Evolutionary conservation across 164 flowering plant genomes (phyloP).

Genomic region (Magnolia changhungtana): DNA sequence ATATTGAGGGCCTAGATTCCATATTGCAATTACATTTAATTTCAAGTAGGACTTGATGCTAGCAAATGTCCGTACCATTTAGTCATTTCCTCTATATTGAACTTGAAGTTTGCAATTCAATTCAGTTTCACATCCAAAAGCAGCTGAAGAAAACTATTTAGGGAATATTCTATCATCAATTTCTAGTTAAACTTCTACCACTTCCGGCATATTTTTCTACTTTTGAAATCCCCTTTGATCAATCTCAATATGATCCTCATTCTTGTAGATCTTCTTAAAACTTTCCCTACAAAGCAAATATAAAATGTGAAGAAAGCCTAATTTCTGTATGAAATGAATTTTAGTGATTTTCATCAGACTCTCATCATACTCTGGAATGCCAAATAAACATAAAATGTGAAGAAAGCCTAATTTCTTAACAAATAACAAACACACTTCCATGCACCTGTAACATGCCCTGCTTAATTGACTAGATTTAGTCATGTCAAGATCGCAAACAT

Average conservation of each 20-base stretch:
- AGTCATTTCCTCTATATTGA: background rate
- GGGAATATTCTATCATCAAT: background rate
- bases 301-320: too few relatives aligned
- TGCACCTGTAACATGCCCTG: too few relatives aligned
- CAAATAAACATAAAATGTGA: too few relatives aligned
- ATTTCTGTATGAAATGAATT: too few relatives aligned
- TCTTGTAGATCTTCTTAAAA: conserved; percentile 21
- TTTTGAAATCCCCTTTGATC: conserved; percentile 30
- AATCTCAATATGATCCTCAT: conserved; percentile 15
- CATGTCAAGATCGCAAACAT: too few relatives aligned
- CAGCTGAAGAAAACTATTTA: background rate
- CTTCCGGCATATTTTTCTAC: conserved; percentile 42
- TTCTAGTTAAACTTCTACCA: conserved; percentile 19
- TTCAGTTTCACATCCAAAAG: background rate
- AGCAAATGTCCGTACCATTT: background rate
- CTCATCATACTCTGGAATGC: too few relatives aligned
- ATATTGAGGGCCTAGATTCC: background rate
- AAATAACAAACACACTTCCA: too few relatives aligned
- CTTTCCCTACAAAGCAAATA: conserved; percentile 29
- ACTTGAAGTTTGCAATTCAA: background rate
- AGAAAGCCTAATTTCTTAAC: too few relatives aligned
- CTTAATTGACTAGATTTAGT: too few relatives aligned
- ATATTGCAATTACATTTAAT: background rate
- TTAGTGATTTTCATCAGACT: too few relatives aligned
- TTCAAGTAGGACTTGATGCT: background rate